Evolutionary conservation across 2,329 filamentous ascomycete species (phyloP).

Genomic region (Metarhizium guizhouense): DNA sequence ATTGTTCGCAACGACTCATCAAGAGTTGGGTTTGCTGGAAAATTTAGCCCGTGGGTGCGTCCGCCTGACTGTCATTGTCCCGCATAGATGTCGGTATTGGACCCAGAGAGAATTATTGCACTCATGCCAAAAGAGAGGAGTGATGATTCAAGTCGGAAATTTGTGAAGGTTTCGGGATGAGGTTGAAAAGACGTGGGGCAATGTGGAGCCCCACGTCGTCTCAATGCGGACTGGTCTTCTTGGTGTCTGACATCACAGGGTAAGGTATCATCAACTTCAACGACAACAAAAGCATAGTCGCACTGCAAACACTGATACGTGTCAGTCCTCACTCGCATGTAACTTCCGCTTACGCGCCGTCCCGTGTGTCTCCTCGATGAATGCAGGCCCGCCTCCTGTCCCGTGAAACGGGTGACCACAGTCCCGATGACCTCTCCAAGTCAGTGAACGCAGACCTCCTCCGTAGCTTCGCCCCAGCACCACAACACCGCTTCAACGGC

Average conservation of each 20-base stretch:
- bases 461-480: conserved; percentile 58
- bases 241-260: neutral
- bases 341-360: neutral
- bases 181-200: neutral
- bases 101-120: neutral
- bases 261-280: neutral
- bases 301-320: neutral
- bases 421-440: conserved; percentile 54
- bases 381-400: conserved; percentile 73
- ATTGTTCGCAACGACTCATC: neutral
- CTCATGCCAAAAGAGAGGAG: neutral
- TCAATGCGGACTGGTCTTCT: neutral
- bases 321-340: neutral
- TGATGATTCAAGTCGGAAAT: neutral
- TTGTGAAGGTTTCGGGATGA: neutral
- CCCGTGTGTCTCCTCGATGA: conserved; percentile 21
- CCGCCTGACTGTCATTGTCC: neutral
- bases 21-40: neutral
- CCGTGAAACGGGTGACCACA: conserved; percentile 61
- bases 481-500: conserved; percentile 63
- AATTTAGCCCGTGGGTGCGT: neutral
- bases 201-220: neutral
- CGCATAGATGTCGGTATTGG: neutral
- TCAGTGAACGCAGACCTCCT: conserved; percentile 58
- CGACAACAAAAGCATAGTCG: neutral